Base-by-base conservation (phyloP, 2,329 filamentous ascomycete species). In the Xylariaceae sp. region DNA sequence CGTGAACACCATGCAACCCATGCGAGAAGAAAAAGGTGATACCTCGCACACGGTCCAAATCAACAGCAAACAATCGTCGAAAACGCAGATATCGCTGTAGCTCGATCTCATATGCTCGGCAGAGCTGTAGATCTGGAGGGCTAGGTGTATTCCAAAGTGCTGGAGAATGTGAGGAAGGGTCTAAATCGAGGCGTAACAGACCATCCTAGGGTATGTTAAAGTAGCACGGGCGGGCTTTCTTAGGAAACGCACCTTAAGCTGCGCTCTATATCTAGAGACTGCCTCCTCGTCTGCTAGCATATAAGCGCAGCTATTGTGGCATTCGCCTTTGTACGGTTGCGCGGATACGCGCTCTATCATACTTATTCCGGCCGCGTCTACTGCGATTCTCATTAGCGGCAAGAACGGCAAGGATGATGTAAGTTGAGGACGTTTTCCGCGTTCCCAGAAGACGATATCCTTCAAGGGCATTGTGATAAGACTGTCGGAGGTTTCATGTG, bases 11-110 rank as follows among this genome's bases (percentile, higher is more conserved):
- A 19, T 46, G 43, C 39, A 32, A 39, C 11, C 19, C 19, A 14
- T 22, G 31, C 32, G 50, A 48, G 11, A 52, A 52, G 41, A 52
- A 46, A 44, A 52, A 52, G 39, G 50, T 52, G 32, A 52, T 52
- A 14, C 46, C 46, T 38, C 12, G 39, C 11, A 49, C 15, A 39
- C 44, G 30, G 15, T 14, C 39, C 18, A 43, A 2, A n/a, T 52
- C 43, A 46, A 49, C 50, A 32, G 46, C 42, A 36, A 44, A 52
- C 39, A 44, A 46, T 18, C 47, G 45, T 36, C 43, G 42, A 42
- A 22, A 48, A 9, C 31, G 22, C 32, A 15, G 43, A 41, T 19
- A 1, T 14, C 15, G 15, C 6, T 33, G 35, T 32, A n/a, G n/a
- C n/a, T n/a, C n/a, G n/a, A n/a, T 46, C 17, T 48, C 32, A 42